A percentile compares a stretch with the other conserved stretches of the same genome.
Evolutionary conservation across 805 yeast genomes (phyloP).

Genomic region (Yarrowia divulgata): DNA sequence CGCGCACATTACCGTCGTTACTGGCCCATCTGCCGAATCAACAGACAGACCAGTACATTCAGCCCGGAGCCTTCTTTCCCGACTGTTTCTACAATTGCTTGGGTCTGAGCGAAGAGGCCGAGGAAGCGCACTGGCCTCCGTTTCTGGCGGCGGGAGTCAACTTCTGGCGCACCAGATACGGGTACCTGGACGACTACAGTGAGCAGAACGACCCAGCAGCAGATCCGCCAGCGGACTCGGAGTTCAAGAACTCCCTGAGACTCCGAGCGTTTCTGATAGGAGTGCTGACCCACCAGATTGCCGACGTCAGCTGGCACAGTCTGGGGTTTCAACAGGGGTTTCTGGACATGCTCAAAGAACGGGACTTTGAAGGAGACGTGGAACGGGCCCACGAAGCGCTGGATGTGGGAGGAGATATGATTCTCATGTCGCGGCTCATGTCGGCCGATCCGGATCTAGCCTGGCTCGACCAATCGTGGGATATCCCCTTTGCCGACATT

Average conservation of each 20-base stretch:
- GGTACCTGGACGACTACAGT: constrained; percentile 16
- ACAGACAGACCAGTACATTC: constrained; percentile 46
- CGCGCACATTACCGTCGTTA: constrained; percentile 23
- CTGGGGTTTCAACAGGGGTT: constrained; percentile 62
- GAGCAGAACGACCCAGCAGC: background rate
- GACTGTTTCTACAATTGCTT: constrained; percentile 71
- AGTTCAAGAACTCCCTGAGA: constrained; percentile 45
- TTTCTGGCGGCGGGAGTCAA: constrained; percentile 59
- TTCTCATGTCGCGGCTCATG: constrained; percentile 55
- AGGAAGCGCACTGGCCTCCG: constrained; percentile 75
- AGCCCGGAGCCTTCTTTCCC: constrained; percentile 73
- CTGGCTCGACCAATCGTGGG: constrained; percentile 49
- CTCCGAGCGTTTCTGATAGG: constrained; percentile 67
- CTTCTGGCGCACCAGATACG: constrained; percentile 53
- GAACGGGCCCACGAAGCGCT: constrained; percentile 59
- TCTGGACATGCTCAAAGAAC: constrained; percentile 57
- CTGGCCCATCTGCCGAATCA: constrained; percentile 41
- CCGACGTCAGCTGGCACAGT: constrained; percentile 76
- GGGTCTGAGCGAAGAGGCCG: constrained; percentile 61
- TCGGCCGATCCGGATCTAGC: constrained; percentile 46
- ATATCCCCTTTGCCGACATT: constrained; percentile 56
- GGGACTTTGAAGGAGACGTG: constrained; percentile 62
- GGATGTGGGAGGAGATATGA: constrained; percentile 71
- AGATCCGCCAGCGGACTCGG: constrained; percentile 4
- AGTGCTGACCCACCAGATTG: constrained; percentile 65